Evolutionary conservation across 75 land plant species (phyloP), one percentile per base, ranked within the genome.

Genomic region (Chamaecyparis obtusa): DNA sequence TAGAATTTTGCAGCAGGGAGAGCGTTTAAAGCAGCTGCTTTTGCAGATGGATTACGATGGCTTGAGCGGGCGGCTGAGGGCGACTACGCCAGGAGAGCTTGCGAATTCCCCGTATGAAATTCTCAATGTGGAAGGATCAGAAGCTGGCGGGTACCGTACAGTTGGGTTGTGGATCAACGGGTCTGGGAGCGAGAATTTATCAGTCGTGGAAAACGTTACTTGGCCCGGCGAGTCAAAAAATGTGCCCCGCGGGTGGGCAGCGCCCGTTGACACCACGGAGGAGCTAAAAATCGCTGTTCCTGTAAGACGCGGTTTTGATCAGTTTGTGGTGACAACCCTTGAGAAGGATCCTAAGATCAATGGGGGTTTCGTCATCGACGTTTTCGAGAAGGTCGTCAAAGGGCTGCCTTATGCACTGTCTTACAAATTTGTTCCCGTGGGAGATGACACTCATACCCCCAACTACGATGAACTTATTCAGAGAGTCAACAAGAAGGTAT

Each of bases 161-260:
- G 76, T 91, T 32, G 93, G 93, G 24, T 91, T 86, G 41, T 93
- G 94, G 94, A 93, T 85, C 0, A 82, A 71, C 60, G 55, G 44
- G 3, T n/a, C 0, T 30, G 88, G 90, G 10, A 27, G 87, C 8
- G 10, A 17, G 5, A 41, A 86, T 54, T 78, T 82, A 7, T 36
- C 88, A 3, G 21, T 3, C 19, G 27, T 88, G 89, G 90, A 91
- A 90, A 87, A 2, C 86, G 91, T 84, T 3, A 86, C 88, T 15
- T 93, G 94, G 94, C 93, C 93, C 56, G 90, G 15, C 15, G 78
- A 19, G 57, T 21, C 27, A 17, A 72, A 15, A 7, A 8, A 27
- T 0, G 86, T 78, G 17, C 97, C 97, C 0, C 89, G 89, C 54
- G 96, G 97, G 3, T 95, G 96, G 96, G 90, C 86, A 67, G 89